phyloP scores from a whole-genome alignment of 208 protist genomes.

The Polymyxa betae region DNA sequence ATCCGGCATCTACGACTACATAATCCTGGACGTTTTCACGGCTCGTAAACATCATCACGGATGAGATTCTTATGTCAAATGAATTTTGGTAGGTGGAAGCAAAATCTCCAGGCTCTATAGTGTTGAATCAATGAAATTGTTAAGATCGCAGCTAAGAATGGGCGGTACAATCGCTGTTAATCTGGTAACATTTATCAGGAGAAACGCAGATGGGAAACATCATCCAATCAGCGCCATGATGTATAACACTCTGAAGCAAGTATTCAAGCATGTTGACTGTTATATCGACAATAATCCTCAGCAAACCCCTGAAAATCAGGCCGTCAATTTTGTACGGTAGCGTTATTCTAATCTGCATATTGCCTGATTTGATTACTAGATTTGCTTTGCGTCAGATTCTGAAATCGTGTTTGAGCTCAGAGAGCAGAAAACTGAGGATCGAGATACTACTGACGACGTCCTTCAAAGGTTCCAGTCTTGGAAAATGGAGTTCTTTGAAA shows the following conservation, averaged over 20 bases:
- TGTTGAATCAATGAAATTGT: background rate
- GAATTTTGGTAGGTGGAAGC: background rate
- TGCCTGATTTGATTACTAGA: too few relatives aligned
- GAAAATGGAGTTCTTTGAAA: too few relatives aligned
- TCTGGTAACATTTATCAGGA: background rate
- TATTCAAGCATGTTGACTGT: background rate
- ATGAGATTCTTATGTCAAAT: background rate
- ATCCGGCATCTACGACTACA: background rate
- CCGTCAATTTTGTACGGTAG: background rate
- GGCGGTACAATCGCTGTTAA: background rate
- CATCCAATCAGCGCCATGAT: background rate
- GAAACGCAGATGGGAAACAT: background rate
- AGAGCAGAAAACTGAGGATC: too few relatives aligned
- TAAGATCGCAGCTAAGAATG: background rate
- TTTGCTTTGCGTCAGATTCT: too few relatives aligned
- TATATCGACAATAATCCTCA: background rate
- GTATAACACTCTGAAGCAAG: background rate
- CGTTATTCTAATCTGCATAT: too few relatives aligned
- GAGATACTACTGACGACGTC: too few relatives aligned
- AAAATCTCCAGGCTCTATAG: background rate
- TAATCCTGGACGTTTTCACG: background rate
- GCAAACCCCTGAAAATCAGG: background rate
- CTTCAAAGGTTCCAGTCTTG: too few relatives aligned
- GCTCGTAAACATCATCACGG: background rate
- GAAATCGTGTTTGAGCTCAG: too few relatives aligned